Evolutionary conservation across 352 stramenopile genomes (phyloP), one percentile per base, ranked within the genome.

Genomic region (Phytophthora uliginosa): DNA sequence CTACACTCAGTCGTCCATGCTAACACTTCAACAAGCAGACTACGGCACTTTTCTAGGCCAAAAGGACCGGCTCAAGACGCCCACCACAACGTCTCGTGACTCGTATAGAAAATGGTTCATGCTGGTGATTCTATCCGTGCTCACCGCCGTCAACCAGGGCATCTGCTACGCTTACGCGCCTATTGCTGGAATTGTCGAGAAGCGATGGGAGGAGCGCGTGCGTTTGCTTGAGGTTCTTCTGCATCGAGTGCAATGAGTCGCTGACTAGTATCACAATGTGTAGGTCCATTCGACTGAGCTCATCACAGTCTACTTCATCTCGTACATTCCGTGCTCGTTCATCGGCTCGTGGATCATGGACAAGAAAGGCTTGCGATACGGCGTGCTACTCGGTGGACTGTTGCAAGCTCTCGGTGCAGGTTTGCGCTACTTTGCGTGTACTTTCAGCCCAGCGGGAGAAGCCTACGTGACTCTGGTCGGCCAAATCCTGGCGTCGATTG

Each of bases 141-240:
- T 95, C 17, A 88, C 83, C 26, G 84, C 75, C 20, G 60, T 92
- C 20, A 95, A 95, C 61, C 87, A 93, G 57, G 84, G 79, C 24
- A 88, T 95, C 56, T 95, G 87, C 71, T 93, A 91, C 73, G 91
- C 87, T 24, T 95, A 93, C 59, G 87, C 87, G 18, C 87, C 87
- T 4, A 91, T 95, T 54, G 84, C 84, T 20, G 88, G 78, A 40
- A 83, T 92, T 20, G 83, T 79, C 18, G 87, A 95, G 71, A 67
- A 70, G 18, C 80, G 76, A 1, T 95, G 87, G 87, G 28, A 82
- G 22, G 66, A 91, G 18, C 67, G 75, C 8, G 76, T 94, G 28
- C 24, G 79, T 75, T 38, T 54, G 12, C 7, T 24, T 20, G 9
- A 9, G 20, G 4, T 31, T 31, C 28, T 31, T 31, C 28, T 31